Base-by-base conservation (phyloP, 164 flowering plant species). In the Warburgia ugandensis region DNA sequence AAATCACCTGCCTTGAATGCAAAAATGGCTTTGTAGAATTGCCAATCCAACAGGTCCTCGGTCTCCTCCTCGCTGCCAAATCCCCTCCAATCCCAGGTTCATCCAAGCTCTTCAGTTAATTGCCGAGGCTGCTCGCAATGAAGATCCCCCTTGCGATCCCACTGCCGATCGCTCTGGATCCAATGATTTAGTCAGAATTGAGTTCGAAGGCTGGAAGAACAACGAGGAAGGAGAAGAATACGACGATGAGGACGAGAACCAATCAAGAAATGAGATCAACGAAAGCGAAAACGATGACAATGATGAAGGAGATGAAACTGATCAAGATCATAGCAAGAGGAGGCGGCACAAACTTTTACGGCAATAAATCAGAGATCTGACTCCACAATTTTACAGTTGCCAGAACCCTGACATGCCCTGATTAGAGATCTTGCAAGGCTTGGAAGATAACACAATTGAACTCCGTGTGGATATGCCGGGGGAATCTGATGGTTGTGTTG, bases 371-470 rank as follows among this genome's bases (percentile, higher is more conserved):
- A 70, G 81, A 20, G 83, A 77, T 42, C 63, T 78, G 14, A 73
- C 79, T 0, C 40, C 76, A 6, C 70, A 84, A 0, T 64, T 78
- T 2, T 50, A 65, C 12, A 66, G 51, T 38, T 33, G 83, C 21
- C 67, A 82, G 33, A 74, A 70, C 51, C 66, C 76, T 60, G 69
- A 72, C 33, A 66, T 82, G 6, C 84, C 82, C 39, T 87, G 86
- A 90, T 76, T 86, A 1, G 94, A 84, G 64, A 78, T 84, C 13
- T 35, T 82, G 54, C 72, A 68, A 78, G 90, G 84, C 13, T 54
- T 78, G 47, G 89, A 75, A 33, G 89, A 84, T 52, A 75, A 74
- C 58, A 72, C 90, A 3, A 75, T 87, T 36, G 89, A 84, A 44
- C 64, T 87, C 30, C 77, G 77, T 0, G 65, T 84, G 1, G 77